These are phyloP conservation scores for Termitomyces sp. DNA, from an alignment of 768 basidiomycete species.

Conservation along the genomic window DNA sequence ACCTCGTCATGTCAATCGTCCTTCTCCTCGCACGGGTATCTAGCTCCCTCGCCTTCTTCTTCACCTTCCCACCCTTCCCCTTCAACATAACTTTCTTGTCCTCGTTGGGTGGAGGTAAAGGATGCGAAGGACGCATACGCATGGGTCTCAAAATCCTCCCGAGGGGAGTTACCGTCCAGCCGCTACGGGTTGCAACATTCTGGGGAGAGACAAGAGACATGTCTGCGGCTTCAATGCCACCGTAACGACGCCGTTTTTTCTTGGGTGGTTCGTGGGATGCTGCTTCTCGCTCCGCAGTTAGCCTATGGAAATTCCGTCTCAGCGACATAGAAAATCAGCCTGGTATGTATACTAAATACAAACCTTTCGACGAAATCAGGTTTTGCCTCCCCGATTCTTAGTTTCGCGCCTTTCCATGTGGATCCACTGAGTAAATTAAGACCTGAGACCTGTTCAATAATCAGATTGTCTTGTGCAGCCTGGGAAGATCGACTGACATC, in stretches of 20 bases:
- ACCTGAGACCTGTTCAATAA: constrained; percentile 57
- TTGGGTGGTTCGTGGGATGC: constrained; percentile 28
- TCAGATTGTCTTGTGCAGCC: background rate
- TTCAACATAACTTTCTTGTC: constrained; percentile 13
- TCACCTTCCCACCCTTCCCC: constrained; percentile 22
- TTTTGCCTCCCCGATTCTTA: constrained; percentile 81
- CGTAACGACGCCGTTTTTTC: constrained; percentile 39
- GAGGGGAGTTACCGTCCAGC: constrained; percentile 68
- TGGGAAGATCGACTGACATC: constrained; percentile 43
- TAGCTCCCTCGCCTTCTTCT: constrained; percentile 44
- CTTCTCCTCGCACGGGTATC: constrained; percentile 53
- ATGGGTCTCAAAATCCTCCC: constrained; percentile 63
- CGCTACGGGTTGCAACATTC: constrained; percentile 44
- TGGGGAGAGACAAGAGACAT: constrained; percentile 62
- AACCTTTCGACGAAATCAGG: constrained; percentile 67
- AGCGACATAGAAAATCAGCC: background rate
- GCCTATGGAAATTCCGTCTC: constrained; percentile 17
- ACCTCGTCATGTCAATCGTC: constrained; percentile 70
- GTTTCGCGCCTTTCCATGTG: constrained; percentile 84
- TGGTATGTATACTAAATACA: constrained; percentile 6
- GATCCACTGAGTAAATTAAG: constrained; percentile 74
- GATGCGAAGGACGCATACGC: constrained; percentile 64
- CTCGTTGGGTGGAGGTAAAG: constrained; percentile 38
- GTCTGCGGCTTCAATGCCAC: constrained; percentile 44
- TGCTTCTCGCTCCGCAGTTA: constrained; percentile 29